A percentile compares a stretch with the other conserved stretches of the same genome.
Conservation (phyloP, 2,329 filamentous ascomycete genomes). For the Fusarium tricinctum region DNA sequence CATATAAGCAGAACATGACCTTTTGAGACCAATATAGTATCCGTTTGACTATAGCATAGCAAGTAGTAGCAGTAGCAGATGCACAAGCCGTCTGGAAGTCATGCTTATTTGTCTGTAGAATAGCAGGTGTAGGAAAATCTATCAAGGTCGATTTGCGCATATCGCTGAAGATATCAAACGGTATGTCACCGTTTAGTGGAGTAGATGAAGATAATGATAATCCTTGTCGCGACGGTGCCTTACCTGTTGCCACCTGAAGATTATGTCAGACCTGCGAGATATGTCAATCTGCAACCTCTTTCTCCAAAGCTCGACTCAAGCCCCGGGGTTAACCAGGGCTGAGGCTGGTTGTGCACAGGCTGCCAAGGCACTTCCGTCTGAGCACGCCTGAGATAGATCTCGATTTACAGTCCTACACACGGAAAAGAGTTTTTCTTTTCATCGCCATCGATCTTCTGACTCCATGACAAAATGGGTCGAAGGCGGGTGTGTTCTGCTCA, state of each 20-base stretch:
- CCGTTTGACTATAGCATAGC: neutral
- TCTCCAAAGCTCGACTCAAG: slow-evolving; percentile 5
- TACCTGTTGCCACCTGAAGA: neutral
- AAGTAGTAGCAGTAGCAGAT: neutral
- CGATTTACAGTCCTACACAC: slow-evolving; percentile 12
- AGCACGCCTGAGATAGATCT: slow-evolving; percentile 16
- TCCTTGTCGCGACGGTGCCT: neutral
- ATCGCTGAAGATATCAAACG: neutral
- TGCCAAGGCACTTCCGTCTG: slow-evolving; percentile 15
- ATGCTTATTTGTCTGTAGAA: neutral
- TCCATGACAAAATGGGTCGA: slow-evolving; percentile 7
- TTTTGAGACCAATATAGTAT: neutral
- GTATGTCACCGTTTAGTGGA: neutral
- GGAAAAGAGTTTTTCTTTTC: slow-evolving; percentile 16
- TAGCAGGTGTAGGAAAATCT: neutral
- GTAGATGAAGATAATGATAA: neutral
- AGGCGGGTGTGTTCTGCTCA: neutral
- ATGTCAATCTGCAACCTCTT: neutral
- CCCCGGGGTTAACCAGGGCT: slow-evolving; percentile 1
- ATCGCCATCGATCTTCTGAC: slow-evolving; percentile 5
- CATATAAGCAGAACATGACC: neutral
- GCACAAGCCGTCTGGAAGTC: neutral
- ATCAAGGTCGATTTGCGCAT: too few relatives aligned
- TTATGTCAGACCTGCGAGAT: neutral
- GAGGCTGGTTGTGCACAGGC: slow-evolving; percentile 7